A percentile compares a stretch with the other conserved stretches of the same genome.
phyloP scores from a whole-genome alignment of 257 asterid genomes.

The Fraxinus quadrangulata region DNA sequence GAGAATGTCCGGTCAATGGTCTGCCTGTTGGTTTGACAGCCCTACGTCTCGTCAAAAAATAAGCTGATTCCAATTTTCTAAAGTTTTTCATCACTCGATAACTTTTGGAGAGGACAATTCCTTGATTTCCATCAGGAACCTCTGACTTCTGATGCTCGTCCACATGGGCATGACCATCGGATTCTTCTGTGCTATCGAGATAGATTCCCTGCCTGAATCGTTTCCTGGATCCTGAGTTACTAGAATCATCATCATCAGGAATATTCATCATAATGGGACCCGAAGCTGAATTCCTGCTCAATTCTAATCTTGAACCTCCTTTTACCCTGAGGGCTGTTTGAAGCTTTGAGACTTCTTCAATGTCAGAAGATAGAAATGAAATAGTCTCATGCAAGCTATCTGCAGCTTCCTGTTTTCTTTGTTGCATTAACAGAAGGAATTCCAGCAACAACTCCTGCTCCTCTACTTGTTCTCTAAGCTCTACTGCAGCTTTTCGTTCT shows the following conservation, averaged over 20 bases:
- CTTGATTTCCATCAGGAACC: conserved; percentile 41
- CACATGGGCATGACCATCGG: conserved; percentile 15
- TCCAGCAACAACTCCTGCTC: conserved; percentile 89
- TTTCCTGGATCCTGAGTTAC: conserved; percentile 68
- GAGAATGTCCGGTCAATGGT: conserved; percentile 49
- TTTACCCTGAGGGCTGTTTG: conserved; percentile 51
- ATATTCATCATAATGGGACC: conserved; percentile 9
- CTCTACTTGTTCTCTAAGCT: conserved; percentile 77
- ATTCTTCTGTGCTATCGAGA: conserved; percentile 31
- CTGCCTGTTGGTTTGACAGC: conserved; percentile 43
- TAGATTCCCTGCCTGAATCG: conserved; percentile 58
- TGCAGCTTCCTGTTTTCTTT: conserved; percentile 72
- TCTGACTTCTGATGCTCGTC: conserved; percentile 21
- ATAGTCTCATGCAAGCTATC: conserved; percentile 64
- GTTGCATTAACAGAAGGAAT: conserved; percentile 73
- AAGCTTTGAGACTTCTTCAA: conserved; percentile 72
- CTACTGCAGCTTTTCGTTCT: conserved; percentile 84
- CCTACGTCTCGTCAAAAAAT: conserved; percentile 65
- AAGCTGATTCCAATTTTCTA: conserved; percentile 76
- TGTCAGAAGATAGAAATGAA: conserved; percentile 71
- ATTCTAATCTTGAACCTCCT: conserved; percentile 48
- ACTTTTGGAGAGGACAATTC: conserved; percentile 48
- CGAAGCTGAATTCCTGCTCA: conserved; percentile 22
- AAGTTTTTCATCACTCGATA: conserved; percentile 81
- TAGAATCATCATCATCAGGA: conserved; percentile 57